A percentile compares a stretch with the other conserved stretches of the same genome.
Evolutionary conservation across 2,329 filamentous ascomycete genomes (phyloP).

Genomic region (Clarireedia monteithiana): DNA sequence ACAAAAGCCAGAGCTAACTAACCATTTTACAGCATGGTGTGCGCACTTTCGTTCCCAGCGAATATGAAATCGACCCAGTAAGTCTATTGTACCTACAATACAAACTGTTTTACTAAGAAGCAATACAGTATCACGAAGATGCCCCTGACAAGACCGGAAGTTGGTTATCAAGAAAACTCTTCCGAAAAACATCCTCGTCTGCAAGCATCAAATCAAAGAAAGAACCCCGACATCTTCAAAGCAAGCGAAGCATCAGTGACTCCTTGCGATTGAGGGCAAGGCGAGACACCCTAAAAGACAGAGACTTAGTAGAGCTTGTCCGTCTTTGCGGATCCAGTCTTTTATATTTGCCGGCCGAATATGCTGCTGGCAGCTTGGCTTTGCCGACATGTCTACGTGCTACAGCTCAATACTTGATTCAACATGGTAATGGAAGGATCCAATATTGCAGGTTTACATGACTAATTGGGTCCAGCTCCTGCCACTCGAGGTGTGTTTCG

Average conservation of each 20-base stretch:
- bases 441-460: neutral
- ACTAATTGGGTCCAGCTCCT: constrained; percentile 23
- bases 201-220: constrained; percentile 24
- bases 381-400: constrained; percentile 61
- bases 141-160: constrained; percentile 26
- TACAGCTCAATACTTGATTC: constrained; percentile 55
- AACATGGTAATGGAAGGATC: constrained; percentile 43
- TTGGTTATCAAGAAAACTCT: constrained; percentile 33
- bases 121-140: constrained; percentile 7
- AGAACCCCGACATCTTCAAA: constrained; percentile 28
- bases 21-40: constrained; percentile 42
- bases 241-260: constrained; percentile 49
- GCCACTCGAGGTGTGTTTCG: constrained; percentile 53
- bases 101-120: neutral
- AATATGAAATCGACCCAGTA: constrained; percentile 19
- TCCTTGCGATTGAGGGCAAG: constrained; percentile 40
- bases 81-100: neutral
- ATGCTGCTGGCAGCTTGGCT: constrained; percentile 47
- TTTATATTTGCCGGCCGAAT: constrained; percentile 51
- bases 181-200: constrained; percentile 31
- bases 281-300: constrained; percentile 38
- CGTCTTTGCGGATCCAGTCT: constrained; percentile 55
- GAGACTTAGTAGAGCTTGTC: constrained; percentile 51
- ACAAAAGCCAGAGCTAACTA: constrained; percentile 2
- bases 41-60: constrained; percentile 20